A percentile compares a stretch with the other conserved stretches of the same genome.
Evolutionary conservation across 495 filamentous ascomycete genomes (phyloP).

Genomic region (Aspergillus kassunensis): DNA sequence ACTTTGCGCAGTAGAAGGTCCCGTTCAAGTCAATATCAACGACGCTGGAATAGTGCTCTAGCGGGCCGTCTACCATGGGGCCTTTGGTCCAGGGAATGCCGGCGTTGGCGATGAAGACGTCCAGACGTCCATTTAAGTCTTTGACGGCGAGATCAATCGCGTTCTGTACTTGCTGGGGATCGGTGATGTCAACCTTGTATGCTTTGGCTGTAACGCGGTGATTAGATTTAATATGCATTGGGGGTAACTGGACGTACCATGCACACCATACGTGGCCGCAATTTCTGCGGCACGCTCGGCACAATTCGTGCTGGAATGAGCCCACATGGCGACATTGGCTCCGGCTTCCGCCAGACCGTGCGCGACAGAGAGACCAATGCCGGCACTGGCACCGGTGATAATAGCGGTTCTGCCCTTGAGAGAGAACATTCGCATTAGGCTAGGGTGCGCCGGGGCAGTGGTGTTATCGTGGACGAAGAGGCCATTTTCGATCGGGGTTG

Average conservation of each 20-base stretch:
- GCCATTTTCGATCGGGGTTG: background rate
- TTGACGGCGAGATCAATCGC: conserved; percentile 32
- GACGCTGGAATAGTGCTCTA: conserved; percentile 64
- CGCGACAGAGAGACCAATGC: conserved; percentile 3
- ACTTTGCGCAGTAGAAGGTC: conserved; percentile 74
- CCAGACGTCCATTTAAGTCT: conserved; percentile 32
- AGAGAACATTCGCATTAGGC: background rate
- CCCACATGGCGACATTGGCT: conserved; percentile 2
- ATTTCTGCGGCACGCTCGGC: background rate
- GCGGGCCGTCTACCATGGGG: conserved; percentile 58
- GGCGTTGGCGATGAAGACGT: conserved; percentile 62
- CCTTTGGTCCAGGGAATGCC: conserved; percentile 66
- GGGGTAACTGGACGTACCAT: background rate
- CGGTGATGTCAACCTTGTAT: background rate
- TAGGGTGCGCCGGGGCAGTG: background rate
- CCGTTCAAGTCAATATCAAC: conserved; percentile 74
- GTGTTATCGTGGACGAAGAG: conserved; percentile 15
- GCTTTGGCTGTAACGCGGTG: background rate
- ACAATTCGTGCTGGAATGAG: background rate
- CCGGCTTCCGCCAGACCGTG: conserved; percentile 7
- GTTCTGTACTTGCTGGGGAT: background rate
- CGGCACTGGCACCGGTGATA: background rate
- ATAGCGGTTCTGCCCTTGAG: conserved; percentile 2
- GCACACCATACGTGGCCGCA: background rate
- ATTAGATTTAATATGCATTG: no score